Base-by-base conservation (phyloP, 2,329 filamentous ascomycete genomes). In the Microcyclosporella mali region DNA sequence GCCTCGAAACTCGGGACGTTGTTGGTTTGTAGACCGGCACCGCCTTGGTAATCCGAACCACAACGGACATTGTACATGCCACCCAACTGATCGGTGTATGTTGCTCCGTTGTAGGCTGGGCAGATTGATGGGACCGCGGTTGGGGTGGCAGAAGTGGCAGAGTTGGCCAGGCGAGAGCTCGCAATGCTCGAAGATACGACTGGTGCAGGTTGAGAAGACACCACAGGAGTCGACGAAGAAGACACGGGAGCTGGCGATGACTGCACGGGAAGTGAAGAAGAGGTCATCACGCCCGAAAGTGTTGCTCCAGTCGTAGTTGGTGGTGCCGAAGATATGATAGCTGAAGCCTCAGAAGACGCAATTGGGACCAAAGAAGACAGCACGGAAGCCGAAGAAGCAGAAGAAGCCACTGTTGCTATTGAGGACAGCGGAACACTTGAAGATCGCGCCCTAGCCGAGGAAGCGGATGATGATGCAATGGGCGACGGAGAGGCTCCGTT, bases 371-470 rank as follows among this genome's bases (percentile, higher is more conserved):
- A 6, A 25, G 21, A 25, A 25, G 21, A 25, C 21, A 25, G 6
- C 9, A 25, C 21, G 4, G 21, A 9, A 25, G 9, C 21, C 9
- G 21, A 25, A 9, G 21, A 25, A 9, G 21, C 21, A 25, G 21
- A n/a, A n/a, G n/a, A n/a, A n/a, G n/a, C n/a, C n/a, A n/a, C n/a
- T n/a, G n/a, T n/a, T n/a, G n/a, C n/a, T n/a, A n/a, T n/a, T n/a
- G n/a, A n/a, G n/a, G n/a, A n/a, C n/a, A n/a, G n/a, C n/a, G n/a
- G 17, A 12, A 18, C 33, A 12, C 16, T 18, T 33, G 33, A 25
- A 7, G 36, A 33, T 11, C 29, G 16, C 14, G 18, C 21, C 9
- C 37, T 32, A 33, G 33, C 40, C 10, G 48, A 37, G 32, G 35
- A 40, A n/a, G 40, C 11, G 7, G 39, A 34, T 16, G 37, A 28